Base-by-base conservation (phyloP, 768 basidiomycete species). In the Mrakia blollopis region DNA sequence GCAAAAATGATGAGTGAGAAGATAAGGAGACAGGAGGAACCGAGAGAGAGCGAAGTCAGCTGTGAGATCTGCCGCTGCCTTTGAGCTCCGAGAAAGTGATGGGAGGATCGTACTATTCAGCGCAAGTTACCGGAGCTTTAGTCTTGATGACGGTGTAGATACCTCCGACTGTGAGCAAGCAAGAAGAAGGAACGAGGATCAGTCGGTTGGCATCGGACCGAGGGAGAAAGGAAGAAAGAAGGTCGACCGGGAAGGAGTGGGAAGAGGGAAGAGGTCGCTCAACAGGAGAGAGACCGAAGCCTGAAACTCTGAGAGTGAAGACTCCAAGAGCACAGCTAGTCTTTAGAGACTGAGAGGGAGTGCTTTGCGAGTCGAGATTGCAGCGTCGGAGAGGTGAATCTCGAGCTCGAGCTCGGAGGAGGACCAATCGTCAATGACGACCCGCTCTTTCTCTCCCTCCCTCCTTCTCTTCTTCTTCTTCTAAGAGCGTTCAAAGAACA, bases 71-170 rank as follows among this genome's bases (percentile, higher is more conserved):
- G 7, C 21, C 11, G n/a, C 39, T 2, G 6, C 32, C 23, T 69
- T 21, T 25, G n/a, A n/a, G 23, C 41, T 69, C 28, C 67, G 14
- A 44, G 41, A 2, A 37, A 69, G 25, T 4, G 6, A 39, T 21
- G 6, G 23, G 21, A 23, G 25, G 39, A 30, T 67, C 76, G n/a
- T 35, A 77, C 76, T 91, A 98, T 85, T 98, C 97, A 75, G 90
- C 89, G 82, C 95, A 92, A 80, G 97, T 98, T 85, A 99, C 93
- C 74, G 97, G 97, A 75, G 97, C 94, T 83, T 99, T 99, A 71
- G 97, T 98, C 86, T 98, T 98, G 83, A 98, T 97, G 86, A 99
- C 96, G 79, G 96, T 98, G 88, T 98, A 98, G 85, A 98, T 98
- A 79, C 96, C 96, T 80, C 95, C 96, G 84, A 98, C 95, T 84